These are phyloP conservation scores for Helminthosporium solani DNA, from an alignment of 2,329 filamentous ascomycete genomes.

Conservation along the genomic window DNA sequence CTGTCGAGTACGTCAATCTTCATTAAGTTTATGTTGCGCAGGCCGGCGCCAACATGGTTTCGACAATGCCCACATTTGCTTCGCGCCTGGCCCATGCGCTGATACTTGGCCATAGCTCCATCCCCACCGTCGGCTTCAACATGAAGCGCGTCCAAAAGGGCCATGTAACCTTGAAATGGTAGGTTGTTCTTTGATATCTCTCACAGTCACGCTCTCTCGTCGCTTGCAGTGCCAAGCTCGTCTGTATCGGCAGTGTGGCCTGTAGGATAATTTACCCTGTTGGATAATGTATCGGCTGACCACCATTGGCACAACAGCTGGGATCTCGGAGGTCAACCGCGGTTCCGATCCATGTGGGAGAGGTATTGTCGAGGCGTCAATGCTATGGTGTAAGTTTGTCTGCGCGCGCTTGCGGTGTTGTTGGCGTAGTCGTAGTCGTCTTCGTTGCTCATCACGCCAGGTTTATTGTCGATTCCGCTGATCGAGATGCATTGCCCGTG, in stretches of 20 bases:
- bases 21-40: conserved; percentile 26
- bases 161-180: conserved; percentile 97
- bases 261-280: conserved; percentile 32
- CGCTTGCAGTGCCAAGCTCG: conserved; percentile 40
- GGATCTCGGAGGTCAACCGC: conserved; percentile 95
- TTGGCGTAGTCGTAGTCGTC: no score
- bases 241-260: conserved; percentile 33
- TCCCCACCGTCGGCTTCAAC: conserved; percentile 98
- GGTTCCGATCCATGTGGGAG: conserved; percentile 99
- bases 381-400: conserved; percentile 73
- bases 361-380: conserved; percentile 96
- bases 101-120: conserved; percentile 67
- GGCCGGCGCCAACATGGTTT: conserved; percentile 26
- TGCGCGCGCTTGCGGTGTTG: conserved; percentile 10
- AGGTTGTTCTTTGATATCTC: conserved; percentile 39
- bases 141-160: conserved; percentile 98
- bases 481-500: conserved; percentile 74
- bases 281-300: conserved; percentile 37
- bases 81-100: conserved; percentile 40
- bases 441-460: conserved; percentile 46
- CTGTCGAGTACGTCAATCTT: conserved; percentile 78
- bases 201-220: conserved; percentile 38
- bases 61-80: conserved; percentile 28
- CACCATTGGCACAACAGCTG: conserved; percentile 57
- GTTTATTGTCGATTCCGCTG: conserved; percentile 96